A percentile compares a stretch with the other conserved stretches of the same genome.
phyloP scores from a whole-genome alignment of 441 rosid species.

The Gossypium lobatum region DNA sequence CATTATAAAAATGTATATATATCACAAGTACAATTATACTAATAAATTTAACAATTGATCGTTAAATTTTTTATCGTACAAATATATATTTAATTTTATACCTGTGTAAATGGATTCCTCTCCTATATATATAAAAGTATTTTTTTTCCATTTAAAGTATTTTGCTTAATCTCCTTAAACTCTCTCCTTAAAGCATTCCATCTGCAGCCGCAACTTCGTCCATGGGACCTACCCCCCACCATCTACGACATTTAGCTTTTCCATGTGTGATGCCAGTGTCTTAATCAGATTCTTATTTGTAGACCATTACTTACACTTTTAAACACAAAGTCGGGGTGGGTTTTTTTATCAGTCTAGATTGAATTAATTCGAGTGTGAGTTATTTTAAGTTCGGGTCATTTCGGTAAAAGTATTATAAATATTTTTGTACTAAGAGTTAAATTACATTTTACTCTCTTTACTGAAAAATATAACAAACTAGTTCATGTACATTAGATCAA shows the following conservation, averaged over 20 bases:
- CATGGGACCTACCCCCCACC: background rate
- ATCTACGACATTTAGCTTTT: background rate
- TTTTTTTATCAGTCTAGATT: no score
- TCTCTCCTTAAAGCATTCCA: background rate
- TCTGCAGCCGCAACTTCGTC: slow-evolving; percentile 5
- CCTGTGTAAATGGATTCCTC: rapidly evolving
- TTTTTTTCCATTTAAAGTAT: background rate
- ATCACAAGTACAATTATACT: rapidly evolving
- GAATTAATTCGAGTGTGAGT: no score
- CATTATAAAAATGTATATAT: no score
- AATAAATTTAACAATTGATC: no score
- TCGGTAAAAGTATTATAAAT: no score
- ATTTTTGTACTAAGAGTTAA: rapidly evolving
- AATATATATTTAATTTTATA: no score
- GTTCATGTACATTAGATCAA: rapidly evolving
- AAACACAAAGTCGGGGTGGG: no score
- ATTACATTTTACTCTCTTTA: rapidly evolving
- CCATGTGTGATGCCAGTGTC: background rate
- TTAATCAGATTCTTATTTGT: background rate
- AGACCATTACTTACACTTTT: background rate
- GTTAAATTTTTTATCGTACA: rapidly evolving
- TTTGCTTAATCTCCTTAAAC: background rate
- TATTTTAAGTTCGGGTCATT: no score
- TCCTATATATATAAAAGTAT: no score
- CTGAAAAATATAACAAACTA: rapidly evolving